phyloP scores from a whole-genome alignment of 176 grass and related monocot genomes.

The Tillandsia fasciculata region DNA sequence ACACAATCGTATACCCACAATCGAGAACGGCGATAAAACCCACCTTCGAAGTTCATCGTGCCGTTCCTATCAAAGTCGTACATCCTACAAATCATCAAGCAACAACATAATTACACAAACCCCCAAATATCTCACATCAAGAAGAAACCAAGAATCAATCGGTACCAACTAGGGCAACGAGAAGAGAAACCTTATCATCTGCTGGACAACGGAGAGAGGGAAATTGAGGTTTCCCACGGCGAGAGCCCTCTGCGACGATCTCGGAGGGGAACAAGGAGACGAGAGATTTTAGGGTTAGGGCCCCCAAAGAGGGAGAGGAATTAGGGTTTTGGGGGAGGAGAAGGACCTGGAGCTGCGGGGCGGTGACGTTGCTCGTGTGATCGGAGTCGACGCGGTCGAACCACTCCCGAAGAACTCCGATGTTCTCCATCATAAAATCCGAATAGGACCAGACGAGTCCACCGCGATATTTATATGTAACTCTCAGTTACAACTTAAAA shows the following conservation, averaged over 20 bases:
- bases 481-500: no score
- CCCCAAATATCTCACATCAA: conserved; percentile 1
- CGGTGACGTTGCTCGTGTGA: conserved; percentile 60
- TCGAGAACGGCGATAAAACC: not conserved
- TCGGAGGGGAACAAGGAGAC: not conserved
- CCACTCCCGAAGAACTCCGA: conserved; percentile 52
- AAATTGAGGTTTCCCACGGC: conserved; percentile 67
- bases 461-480: no score
- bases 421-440: conserved; percentile 40
- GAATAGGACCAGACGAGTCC: no score
- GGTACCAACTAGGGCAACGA: not conserved
- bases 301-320: not conserved
- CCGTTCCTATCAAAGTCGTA: conserved; percentile 80
- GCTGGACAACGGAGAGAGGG: conserved; percentile 58
- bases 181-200: conserved; percentile 62
- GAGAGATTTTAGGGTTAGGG: conserved; percentile 12
- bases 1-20: not conserved
- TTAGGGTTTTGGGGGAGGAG: not conserved
- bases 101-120: not conserved
- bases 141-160: not conserved
- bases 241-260: conserved; percentile 43
- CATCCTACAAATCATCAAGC: conserved; percentile 45
- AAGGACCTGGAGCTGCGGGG: conserved; percentile 46
- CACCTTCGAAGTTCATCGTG: conserved; percentile 80
- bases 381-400: conserved; percentile 55